Evolutionary conservation across 768 basidiomycete species (phyloP), one percentile per base, ranked within the genome.

Genomic region (Leccinum rimulosum): DNA sequence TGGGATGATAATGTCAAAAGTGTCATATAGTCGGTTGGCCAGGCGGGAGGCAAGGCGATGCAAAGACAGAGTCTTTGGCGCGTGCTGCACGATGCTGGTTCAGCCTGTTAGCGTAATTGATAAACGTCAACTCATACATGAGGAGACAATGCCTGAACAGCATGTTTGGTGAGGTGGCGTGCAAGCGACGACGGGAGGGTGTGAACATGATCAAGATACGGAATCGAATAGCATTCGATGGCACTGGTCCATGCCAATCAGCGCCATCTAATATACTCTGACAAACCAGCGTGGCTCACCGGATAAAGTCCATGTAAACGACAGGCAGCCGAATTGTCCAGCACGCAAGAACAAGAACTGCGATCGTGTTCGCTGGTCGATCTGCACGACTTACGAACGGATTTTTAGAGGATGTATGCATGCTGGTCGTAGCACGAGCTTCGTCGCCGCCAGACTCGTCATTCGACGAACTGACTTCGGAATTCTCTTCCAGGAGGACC

Each of bases 281-380:
- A 28, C 9, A 38, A 50, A n/a, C 5, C 12, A 36, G 57, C 19
- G 14, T 35, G 53, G 69, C 86, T 61, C 66, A 90, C 94, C 77
- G 78, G 48, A 86, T 79, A 52, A 96, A 81, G 68, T 97, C 93
- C 66, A 80, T 81, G 66, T 86, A 89, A 65, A 89, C 75, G 11
- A 90, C 76, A 0, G 94, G 93, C 38, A 94, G 70, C 19, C 94
- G 81, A 70, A 95, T 67, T 22, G 82, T 85, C 91, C 91, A 94
- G 63, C 88, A 89, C 3, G 83, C 89, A 4, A 94, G 70, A 17
- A 89, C 76, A 4, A 96, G 76, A 45, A 94, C 79, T 3, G 87
- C 84, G 31, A 97, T 75, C 30, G 78, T 84, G 53, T 79, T 80
- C 28, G 75, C 76, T 1, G 81, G 78, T 10, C 68, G 69, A 57